Conservation (phyloP, 1,284 basidiomycete genomes). For the Cutaneotrichosporon sp. region DNA sequence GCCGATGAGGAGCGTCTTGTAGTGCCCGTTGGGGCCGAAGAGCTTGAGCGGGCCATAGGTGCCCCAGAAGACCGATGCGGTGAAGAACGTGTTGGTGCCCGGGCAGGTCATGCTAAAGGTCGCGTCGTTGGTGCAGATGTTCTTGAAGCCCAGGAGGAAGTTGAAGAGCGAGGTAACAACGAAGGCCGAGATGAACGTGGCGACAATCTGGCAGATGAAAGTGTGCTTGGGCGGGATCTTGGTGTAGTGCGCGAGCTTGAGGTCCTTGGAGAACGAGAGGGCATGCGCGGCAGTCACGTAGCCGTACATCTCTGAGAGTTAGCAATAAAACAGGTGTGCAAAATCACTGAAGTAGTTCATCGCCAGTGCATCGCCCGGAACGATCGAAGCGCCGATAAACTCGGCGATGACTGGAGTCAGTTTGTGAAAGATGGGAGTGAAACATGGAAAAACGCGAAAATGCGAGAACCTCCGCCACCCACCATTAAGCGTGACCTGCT, state of each 20-base stretch:
- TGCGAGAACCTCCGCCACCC: no score
- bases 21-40: conserved; percentile 66
- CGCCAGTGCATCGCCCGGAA: conserved; percentile 61
- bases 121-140: conserved; percentile 30
- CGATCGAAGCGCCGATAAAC: conserved; percentile 61
- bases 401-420: conserved; percentile 56
- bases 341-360: conserved; percentile 73
- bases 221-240: conserved; percentile 51
- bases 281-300: conserved; percentile 55
- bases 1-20: conserved; percentile 62
- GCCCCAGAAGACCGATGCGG: conserved; percentile 69
- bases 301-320: conserved; percentile 1
- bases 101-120: conserved; percentile 27
- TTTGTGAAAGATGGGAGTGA: background rate
- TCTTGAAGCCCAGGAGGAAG: conserved; percentile 30
- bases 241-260: conserved; percentile 55
- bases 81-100: conserved; percentile 22
- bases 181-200: conserved; percentile 60
- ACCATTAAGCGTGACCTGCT: conserved; percentile 58
- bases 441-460: no score
- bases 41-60: conserved; percentile 71
- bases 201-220: conserved; percentile 69
- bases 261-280: conserved; percentile 57
- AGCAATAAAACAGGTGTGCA: no score
- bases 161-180: conserved; percentile 31